Evolutionary conservation across 78 protist species (phyloP).

Genomic region (Planoprotostelium fungivorum): DNA sequence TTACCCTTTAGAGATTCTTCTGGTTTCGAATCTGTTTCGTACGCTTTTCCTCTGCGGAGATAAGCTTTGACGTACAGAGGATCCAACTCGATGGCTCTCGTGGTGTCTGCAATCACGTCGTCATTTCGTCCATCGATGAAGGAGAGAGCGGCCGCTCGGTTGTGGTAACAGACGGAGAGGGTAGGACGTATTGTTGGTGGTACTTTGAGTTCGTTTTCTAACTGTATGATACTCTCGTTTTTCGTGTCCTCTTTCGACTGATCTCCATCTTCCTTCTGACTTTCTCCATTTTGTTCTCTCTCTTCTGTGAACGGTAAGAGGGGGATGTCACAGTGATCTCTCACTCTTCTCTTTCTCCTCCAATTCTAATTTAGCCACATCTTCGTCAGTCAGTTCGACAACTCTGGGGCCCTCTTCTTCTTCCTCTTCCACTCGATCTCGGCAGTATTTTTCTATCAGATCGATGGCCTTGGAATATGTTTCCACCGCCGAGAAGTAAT

Average conservation of each 20-base stretch:
- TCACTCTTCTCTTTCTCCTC: conserved; percentile 16
- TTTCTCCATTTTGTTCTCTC: neutral
- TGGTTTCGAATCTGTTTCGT: conserved; percentile 20
- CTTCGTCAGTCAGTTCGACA: conserved; percentile 39
- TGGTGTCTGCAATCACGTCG: conserved; percentile 25
- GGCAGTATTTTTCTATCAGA: neutral
- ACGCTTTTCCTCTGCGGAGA: conserved; percentile 47
- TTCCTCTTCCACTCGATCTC: neutral
- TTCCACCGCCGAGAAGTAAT: conserved; percentile 19
- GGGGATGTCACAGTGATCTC: too few relatives aligned
- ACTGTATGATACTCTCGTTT: too few relatives aligned
- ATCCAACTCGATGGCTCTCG: conserved; percentile 11
- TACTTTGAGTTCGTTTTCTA: neutral
- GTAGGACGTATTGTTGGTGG: neutral
- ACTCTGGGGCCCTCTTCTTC: conserved; percentile 11
- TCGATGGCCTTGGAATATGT: conserved; percentile 36
- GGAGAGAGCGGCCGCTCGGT: conserved; percentile 36
- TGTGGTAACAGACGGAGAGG: conserved; percentile 11
- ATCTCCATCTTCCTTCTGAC: neutral
- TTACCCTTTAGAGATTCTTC: conserved; percentile 19
- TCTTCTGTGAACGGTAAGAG: conserved; percentile 14
- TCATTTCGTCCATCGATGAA: conserved; percentile 10
- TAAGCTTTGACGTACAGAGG: conserved; percentile 11
- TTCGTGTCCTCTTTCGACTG: too few relatives aligned
- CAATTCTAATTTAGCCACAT: neutral